Evolutionary conservation across 345 rosid genomes (phyloP).

Genomic region (Citrus hindsii): DNA sequence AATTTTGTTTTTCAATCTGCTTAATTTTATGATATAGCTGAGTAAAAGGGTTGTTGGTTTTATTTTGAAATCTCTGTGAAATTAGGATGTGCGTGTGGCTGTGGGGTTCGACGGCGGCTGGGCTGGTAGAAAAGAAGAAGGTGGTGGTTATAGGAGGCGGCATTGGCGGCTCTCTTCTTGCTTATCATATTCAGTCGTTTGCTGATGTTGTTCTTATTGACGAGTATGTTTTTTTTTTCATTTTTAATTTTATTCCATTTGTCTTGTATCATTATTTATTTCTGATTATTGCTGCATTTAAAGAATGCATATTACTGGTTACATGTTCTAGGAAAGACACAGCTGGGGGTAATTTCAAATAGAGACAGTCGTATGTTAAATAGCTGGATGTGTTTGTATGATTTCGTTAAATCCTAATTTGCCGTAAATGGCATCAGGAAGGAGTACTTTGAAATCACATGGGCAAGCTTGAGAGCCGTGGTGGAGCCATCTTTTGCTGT

Average conservation of each 20-base stretch:
- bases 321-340: neutral
- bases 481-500: conserved; percentile 79
- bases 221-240: conserved; percentile 2
- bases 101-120: neutral
- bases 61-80: too few relatives aligned
- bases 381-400: neutral
- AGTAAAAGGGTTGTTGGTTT: neutral
- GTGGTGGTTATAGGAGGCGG: conserved; percentile 63
- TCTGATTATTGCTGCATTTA: neutral
- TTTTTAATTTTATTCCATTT: too few relatives aligned
- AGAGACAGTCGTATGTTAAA: neutral
- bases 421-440: conserved; percentile 43
- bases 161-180: conserved; percentile 52
- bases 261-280: neutral
- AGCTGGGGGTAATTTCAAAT: neutral
- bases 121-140: conserved; percentile 8
- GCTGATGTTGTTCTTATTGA: conserved; percentile 67
- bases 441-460: conserved; percentile 83
- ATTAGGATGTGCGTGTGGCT: neutral
- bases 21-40: neutral
- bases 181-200: conserved; percentile 43
- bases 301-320: neutral
- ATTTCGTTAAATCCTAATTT: neutral
- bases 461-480: conserved; percentile 76
- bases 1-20: too few relatives aligned